Conservation (phyloP, 345 rosid genomes). For the Linum tenue region DNA sequence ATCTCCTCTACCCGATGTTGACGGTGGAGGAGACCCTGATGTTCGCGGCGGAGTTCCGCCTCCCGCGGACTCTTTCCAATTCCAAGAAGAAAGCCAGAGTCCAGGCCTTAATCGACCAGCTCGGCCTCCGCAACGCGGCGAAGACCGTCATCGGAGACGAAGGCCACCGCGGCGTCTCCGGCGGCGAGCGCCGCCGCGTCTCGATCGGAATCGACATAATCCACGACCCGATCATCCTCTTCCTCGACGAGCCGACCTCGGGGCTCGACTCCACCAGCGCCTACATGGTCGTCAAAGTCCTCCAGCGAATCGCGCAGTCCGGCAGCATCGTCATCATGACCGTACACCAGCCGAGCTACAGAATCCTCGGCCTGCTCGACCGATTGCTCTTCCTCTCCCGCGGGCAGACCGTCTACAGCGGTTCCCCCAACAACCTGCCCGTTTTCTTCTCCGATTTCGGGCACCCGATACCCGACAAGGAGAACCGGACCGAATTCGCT, state of each 20-base stretch:
- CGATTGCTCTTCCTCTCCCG: constrained; percentile 71
- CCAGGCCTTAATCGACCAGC: constrained; percentile 74
- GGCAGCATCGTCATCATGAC: constrained; percentile 94
- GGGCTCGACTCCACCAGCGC: constrained; percentile 95
- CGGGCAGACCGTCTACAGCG: constrained; percentile 90
- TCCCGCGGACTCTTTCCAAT: constrained; percentile 61
- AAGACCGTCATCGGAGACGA: constrained; percentile 85
- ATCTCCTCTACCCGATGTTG: constrained; percentile 76
- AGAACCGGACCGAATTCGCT: constrained; percentile 81
- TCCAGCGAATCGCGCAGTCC: constrained; percentile 83
- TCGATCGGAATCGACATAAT: constrained; percentile 87
- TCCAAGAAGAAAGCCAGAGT: constrained; percentile 70
- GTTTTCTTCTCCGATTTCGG: constrained; percentile 73
- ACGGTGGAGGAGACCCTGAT: constrained; percentile 80
- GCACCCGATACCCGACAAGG: constrained; percentile 73
- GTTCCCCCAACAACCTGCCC: constrained; percentile 57
- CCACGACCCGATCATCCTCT: constrained; percentile 78
- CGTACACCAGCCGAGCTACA: constrained; percentile 85
- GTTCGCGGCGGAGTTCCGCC: constrained; percentile 87
- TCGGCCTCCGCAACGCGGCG: constrained; percentile 80
- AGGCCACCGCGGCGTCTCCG: constrained; percentile 92
- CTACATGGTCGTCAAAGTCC: constrained; percentile 87
- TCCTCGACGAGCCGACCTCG: constrained; percentile 92
- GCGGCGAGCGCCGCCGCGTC: constrained; percentile 85
- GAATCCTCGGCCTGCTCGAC: constrained; percentile 74